Base-by-base conservation (phyloP, 2,329 filamentous ascomycete genomes). In the Aureobasidium sp. region DNA sequence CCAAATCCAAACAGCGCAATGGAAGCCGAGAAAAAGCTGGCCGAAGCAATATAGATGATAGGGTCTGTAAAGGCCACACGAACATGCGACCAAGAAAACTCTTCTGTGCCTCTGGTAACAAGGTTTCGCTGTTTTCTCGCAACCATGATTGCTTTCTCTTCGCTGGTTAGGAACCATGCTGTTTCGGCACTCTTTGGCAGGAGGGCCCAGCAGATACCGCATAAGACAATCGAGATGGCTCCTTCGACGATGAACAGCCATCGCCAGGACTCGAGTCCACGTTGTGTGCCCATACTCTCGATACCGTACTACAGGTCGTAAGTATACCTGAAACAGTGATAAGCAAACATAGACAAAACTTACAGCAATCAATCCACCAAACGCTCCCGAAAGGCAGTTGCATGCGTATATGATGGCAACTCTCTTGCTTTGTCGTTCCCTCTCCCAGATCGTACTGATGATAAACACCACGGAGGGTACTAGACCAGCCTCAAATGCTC, bases 1-100 rank as follows among this genome's bases (percentile, higher is more conserved):
- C 71, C 70, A 52, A 73, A 74, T 1, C 71, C 71, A 59, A 68
- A 69, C 27, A 74, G 67, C n/a, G 71, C 69, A 9, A 73, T 69
- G 50, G 70, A 69, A 9, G 69, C 71, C 27, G 69, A 70, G 57
- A 75, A 75, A 63, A 76, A 71, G 13, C 70, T 66, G 15, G 70
- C 63, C 2, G 66, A 67, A 13, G 68, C 64, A 5, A 70, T 61
- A 41, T 70, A 74, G 26, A 73, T 65, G 50, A 71, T 71, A 5
- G 69, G 67, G 44, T 74, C 72, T 9, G 65, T 69, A 23, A 72
- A 61, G n/a, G 70, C 72, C 57, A 72, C 65, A 44, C 65, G 67
- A 6, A 70, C 67, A 52, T 67, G 71, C n/a, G 68, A 67, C 68
- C 68, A 66, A 41, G 68, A 67, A 37, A 73, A 70, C 36, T 69